Percentiles rank a stretch among this genome's conserved stretches.
Evolutionary conservation across 176 grass and related monocot genomes (phyloP).

Genomic region (Saccharum spontaneum): DNA sequence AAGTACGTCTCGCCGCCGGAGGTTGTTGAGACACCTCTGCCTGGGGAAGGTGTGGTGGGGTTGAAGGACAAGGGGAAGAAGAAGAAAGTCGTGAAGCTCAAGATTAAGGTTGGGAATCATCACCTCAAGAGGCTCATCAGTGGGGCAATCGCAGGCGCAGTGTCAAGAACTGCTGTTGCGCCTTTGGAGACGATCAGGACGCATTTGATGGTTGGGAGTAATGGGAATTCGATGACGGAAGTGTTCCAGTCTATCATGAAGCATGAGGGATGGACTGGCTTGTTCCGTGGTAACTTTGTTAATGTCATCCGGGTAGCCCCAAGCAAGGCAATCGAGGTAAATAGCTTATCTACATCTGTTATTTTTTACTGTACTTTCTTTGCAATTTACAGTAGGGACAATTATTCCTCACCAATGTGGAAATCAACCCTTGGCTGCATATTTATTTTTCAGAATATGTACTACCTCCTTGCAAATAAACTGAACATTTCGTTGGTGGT

Average conservation of each 20-base stretch:
- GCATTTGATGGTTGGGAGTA: constrained; percentile 92
- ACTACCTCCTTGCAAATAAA: not conserved
- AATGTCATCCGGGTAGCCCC: constrained; percentile 88
- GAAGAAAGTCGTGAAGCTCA: constrained; percentile 40
- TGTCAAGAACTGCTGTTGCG: constrained; percentile 73
- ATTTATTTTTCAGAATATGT: not conserved
- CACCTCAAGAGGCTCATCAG: constrained; percentile 79
- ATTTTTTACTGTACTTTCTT: not conserved
- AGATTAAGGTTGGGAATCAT: constrained; percentile 62
- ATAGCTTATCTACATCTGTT: not conserved
- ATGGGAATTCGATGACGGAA: constrained; percentile 59
- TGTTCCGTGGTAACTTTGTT: constrained; percentile 89
- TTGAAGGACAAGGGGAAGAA: constrained; percentile 47
- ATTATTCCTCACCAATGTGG: not conserved
- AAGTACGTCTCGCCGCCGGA: constrained; percentile 40
- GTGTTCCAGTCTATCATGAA: constrained; percentile 77
- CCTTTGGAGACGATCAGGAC: constrained; percentile 89
- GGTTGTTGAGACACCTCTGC: constrained; percentile 19
- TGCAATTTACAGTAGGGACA: not conserved
- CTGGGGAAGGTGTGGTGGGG: constrained; percentile 11
- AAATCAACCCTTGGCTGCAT: not conserved
- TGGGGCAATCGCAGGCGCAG: constrained; percentile 61
- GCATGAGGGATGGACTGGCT: constrained; percentile 78
- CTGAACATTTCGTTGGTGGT: not conserved
- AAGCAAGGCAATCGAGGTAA: constrained; percentile 96